Evolutionary conservation across 192 early-diverging fungal genomes (phyloP).

Genomic region (Mortierella alpina): DNA sequence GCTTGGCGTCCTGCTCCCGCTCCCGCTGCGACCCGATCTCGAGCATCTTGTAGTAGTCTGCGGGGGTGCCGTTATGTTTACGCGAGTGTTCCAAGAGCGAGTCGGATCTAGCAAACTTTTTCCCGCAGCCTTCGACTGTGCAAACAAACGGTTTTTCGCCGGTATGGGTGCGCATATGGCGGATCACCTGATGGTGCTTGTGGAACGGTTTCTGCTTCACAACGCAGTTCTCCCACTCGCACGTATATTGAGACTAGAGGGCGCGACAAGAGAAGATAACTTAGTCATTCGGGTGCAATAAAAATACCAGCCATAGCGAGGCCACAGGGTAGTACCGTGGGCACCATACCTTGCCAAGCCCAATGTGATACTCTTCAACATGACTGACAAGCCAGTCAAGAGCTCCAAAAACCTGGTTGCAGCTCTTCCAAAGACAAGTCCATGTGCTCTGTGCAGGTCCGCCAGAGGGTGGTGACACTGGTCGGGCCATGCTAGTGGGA

Average conservation of each 20-base stretch:
- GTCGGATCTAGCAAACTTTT: conserved; percentile 82
- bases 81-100: conserved; percentile 74
- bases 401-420: conserved; percentile 53
- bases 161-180: conserved; percentile 80
- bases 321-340: conserved; percentile 7
- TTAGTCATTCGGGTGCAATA: too few species aligned
- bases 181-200: conserved; percentile 78
- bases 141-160: conserved; percentile 83
- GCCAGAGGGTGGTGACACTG: conserved; percentile 12
- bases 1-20: conserved; percentile 49
- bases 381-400: conserved; percentile 65
- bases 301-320: conserved; percentile 54
- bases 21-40: conserved; percentile 43
- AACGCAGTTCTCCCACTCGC: conserved; percentile 63
- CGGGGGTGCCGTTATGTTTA: conserved; percentile 59
- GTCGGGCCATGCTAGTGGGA: conserved; percentile 11
- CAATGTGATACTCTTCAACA: conserved; percentile 65
- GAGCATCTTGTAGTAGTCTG: conserved; percentile 50
- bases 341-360: conserved; percentile 65
- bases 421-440: conserved; percentile 64
- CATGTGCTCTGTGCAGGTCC: conserved; percentile 41
- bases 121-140: conserved; percentile 70
- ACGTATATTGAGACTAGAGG: conserved; percentile 58
- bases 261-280: neutral
- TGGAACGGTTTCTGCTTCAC: conserved; percentile 73